Conservation (phyloP, 352 stramenopile genomes). For the Phytophthora pluvialis region DNA sequence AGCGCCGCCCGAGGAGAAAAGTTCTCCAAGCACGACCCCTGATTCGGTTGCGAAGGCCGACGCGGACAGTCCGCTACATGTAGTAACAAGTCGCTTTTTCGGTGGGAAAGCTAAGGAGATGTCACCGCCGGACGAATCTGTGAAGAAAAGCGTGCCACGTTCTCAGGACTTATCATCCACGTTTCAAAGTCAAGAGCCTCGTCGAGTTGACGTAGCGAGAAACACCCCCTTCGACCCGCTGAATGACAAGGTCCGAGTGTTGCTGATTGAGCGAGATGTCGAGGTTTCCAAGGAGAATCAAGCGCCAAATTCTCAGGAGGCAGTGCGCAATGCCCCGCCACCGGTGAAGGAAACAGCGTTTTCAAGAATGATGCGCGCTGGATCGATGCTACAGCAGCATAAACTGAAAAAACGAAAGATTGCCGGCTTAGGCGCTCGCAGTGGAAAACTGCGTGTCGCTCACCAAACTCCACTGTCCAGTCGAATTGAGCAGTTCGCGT, state of each 20-base stretch:
- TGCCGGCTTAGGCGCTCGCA: constrained; percentile 17
- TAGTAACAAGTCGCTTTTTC: constrained; percentile 56
- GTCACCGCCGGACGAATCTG: constrained; percentile 34
- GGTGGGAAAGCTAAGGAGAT: constrained; percentile 32
- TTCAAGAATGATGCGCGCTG: constrained; percentile 79
- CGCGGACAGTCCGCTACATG: constrained; percentile 17
- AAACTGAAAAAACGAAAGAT: constrained; percentile 60
- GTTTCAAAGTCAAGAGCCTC: constrained; percentile 67
- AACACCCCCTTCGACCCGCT: constrained; percentile 63
- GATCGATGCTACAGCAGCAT: constrained; percentile 58
- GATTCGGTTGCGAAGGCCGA: constrained; percentile 1
- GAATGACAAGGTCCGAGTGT: constrained; percentile 31
- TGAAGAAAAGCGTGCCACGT: constrained; percentile 32
- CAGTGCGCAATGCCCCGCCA: background rate
- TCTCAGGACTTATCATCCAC: constrained; percentile 18
- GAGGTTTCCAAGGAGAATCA: constrained; percentile 55
- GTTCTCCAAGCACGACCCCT: background rate
- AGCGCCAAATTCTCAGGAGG: constrained; percentile 26
- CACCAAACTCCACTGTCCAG: constrained; percentile 18
- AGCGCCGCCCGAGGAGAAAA: constrained; percentile 1
- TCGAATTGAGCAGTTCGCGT: constrained; percentile 39
- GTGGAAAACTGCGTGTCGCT: constrained; percentile 7
- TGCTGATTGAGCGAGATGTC: background rate
- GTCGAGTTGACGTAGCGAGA: constrained; percentile 49
- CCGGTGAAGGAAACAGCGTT: constrained; percentile 78